Evolutionary conservation across 1,284 basidiomycete genomes (phyloP).

Genomic region (Stygiomarasmius scandens): DNA sequence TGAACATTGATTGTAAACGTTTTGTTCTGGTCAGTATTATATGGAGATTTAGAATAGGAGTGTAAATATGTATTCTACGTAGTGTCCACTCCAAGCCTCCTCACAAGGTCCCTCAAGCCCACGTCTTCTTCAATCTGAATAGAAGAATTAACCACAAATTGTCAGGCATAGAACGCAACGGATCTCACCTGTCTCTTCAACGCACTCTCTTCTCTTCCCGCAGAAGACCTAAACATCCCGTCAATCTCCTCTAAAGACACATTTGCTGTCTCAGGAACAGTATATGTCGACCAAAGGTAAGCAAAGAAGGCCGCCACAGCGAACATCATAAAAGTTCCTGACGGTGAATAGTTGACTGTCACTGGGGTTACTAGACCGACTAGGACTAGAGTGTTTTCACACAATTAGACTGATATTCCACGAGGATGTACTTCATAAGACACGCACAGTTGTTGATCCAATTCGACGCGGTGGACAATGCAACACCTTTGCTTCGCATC

Average conservation of each 20-base stretch:
- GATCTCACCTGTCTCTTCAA: conserved; percentile 50
- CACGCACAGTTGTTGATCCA: conserved; percentile 79
- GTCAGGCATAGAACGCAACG: neutral
- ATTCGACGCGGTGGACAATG: conserved; percentile 82
- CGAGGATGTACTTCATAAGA: conserved; percentile 7
- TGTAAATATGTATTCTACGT: too few species aligned
- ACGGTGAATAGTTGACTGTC: conserved; percentile 63
- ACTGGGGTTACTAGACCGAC: conserved; percentile 81
- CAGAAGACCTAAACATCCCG: conserved; percentile 60
- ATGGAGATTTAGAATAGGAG: too few species aligned
- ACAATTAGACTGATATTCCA: conserved; percentile 21
- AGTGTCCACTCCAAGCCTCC: conserved; percentile 8
- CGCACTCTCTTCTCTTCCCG: conserved; percentile 53
- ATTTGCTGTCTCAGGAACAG: conserved; percentile 78
- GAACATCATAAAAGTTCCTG: conserved; percentile 71
- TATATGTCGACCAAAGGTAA: conserved; percentile 67
- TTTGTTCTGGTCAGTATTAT: too few species aligned
- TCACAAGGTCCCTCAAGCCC: conserved; percentile 17
- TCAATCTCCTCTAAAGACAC: conserved; percentile 80
- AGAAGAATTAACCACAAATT: neutral
- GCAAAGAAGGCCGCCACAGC: conserved; percentile 63
- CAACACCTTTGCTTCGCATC: conserved; percentile 82
- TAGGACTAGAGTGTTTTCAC: conserved; percentile 59
- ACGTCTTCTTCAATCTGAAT: conserved; percentile 26
- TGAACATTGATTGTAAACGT: too few species aligned